phyloP scores from a whole-genome alignment of 2,329 filamentous ascomycete genomes.

The Taxawa tesnikishii region DNA sequence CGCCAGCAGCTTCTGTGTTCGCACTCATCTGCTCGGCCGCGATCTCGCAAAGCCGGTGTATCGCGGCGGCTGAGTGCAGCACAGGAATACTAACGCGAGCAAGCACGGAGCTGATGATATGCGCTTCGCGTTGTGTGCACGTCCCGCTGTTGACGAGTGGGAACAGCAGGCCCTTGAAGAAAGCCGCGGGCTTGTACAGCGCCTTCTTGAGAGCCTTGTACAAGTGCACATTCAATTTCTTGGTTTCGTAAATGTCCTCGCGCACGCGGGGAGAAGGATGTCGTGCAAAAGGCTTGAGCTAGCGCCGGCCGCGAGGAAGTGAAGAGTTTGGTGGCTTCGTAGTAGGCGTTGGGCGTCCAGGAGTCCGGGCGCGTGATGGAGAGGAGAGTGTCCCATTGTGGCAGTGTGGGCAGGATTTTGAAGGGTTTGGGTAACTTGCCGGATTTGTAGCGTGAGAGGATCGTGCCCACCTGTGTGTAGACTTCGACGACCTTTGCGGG shows the following conservation, averaged over 20 bases:
- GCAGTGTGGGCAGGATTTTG: constrained; percentile 87
- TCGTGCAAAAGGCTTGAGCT: constrained; percentile 76
- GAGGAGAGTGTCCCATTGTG: constrained; percentile 83
- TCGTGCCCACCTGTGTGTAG: constrained; percentile 81
- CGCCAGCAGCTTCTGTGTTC: constrained; percentile 74
- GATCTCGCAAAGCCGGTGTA: constrained; percentile 89
- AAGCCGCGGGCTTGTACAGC: constrained; percentile 86
- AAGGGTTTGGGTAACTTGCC: constrained; percentile 96
- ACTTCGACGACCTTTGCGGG: constrained; percentile 89
- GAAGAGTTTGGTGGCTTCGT: constrained; percentile 86
- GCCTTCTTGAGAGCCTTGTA: constrained; percentile 90
- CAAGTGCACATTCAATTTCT: constrained; percentile 89
- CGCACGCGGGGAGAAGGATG: constrained; percentile 84
- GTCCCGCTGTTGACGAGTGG: constrained; percentile 73
- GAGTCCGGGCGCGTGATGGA: constrained; percentile 69
- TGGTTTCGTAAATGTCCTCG: constrained; percentile 85
- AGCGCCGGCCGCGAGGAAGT: constrained; percentile 70
- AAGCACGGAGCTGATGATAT: constrained; percentile 80
- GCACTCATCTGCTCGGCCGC: constrained; percentile 78
- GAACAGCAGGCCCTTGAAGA: constrained; percentile 94
- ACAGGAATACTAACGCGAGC: constrained; percentile 78
- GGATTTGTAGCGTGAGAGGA: constrained; percentile 86
- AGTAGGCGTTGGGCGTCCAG: constrained; percentile 71
- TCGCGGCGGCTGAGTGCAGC: constrained; percentile 78
- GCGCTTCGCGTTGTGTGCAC: constrained; percentile 85